Conservation (phyloP, 2,329 filamentous ascomycete genomes). For the Ceratocystis papillata region DNA sequence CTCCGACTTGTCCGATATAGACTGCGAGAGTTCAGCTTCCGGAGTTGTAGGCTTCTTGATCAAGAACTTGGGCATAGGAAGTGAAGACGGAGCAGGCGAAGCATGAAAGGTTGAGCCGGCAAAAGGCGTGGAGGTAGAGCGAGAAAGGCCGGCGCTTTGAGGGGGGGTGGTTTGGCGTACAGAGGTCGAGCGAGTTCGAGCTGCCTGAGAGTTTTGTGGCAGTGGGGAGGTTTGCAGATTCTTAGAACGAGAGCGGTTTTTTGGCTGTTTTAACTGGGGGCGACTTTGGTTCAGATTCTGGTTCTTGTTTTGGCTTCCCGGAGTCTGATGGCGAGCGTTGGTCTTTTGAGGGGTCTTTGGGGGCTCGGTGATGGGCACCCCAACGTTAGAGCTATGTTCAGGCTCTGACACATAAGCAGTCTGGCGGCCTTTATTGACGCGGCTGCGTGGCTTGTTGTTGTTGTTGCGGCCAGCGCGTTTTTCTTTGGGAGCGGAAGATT, state of each 20-base stretch:
- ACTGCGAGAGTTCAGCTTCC: constrained; percentile 12
- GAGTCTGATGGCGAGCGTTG: constrained; percentile 29
- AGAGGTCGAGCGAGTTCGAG: constrained; percentile 32
- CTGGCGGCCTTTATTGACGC: constrained; percentile 29
- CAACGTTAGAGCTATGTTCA: constrained; percentile 32
- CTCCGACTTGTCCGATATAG: constrained; percentile 32
- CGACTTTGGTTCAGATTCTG: constrained; percentile 15
- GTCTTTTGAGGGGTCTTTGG: constrained; percentile 41
- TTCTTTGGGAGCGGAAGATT: constrained; percentile 9
- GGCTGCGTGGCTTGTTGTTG: constrained; percentile 33
- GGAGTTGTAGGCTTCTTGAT: constrained; percentile 40
- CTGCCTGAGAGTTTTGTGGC: constrained; percentile 32
- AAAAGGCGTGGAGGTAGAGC: constrained; percentile 47
- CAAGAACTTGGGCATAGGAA: constrained; percentile 81
- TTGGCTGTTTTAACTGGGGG: constrained; percentile 27
- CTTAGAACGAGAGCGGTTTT: constrained; percentile 26
- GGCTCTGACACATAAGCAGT: constrained; percentile 52
- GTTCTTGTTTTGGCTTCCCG: constrained; percentile 29
- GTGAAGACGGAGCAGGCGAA: constrained; percentile 77
- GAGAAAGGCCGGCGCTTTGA: constrained; percentile 21
- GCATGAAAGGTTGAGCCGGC: constrained; percentile 92
- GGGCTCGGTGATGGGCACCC: constrained; percentile 25
- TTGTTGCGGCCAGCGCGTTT: constrained; percentile 35
- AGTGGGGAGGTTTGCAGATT: constrained; percentile 34
- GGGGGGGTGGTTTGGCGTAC: constrained; percentile 23